Base-by-base conservation (phyloP, 139 green algal genomes). In the Ulvella scutata region DNA sequence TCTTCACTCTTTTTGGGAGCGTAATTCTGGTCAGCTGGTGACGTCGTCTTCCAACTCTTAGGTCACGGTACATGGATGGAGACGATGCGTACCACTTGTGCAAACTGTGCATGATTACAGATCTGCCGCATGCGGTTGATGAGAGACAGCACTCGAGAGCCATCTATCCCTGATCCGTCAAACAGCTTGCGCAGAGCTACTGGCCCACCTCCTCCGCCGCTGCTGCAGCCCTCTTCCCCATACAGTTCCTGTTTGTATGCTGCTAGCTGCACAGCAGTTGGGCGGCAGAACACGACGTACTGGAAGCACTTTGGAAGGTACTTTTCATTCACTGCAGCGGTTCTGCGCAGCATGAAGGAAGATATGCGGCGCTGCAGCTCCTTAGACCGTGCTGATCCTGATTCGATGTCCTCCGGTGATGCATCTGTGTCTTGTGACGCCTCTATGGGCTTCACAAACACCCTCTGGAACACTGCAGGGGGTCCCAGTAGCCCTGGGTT, bases 241-340 rank as follows among this genome's bases (percentile, higher is more conserved):
- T 74, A 38, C 3, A 74, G 75, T 34, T 38, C 29, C 34, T 9
- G 10, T 20, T 51, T 17, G 51, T 78, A 38, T 20, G 26, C 72
- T 4, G 43, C 79, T 82, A 94, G 89, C 73, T 82, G 72, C n/a
- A 73, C 51, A 28, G 74, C 61, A 17, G 85, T 84, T 1, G 84
- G 79, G 26, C 79, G 76, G 81, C 86, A 91, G 78, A 95, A 95
- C 10, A 93, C 79, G 1, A 88, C 85, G 51, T 87, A 85, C 29
- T 74, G 79, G n/a, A 77, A 76, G 33, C 92, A 86, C 3, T 83
- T 82, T 3, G 92, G 92, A 72, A 96, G 83, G 80, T 89, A 91
- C 34, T 75, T 78, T 4, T 82, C 77, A 35, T 93, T 90, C 17
- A 95, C 76, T 34, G 86, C 85, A 17, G 87, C 77, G 23, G 84